Conservation (phyloP, 768 basidiomycete species). For the Boletus pseudopeckii region DNA sequence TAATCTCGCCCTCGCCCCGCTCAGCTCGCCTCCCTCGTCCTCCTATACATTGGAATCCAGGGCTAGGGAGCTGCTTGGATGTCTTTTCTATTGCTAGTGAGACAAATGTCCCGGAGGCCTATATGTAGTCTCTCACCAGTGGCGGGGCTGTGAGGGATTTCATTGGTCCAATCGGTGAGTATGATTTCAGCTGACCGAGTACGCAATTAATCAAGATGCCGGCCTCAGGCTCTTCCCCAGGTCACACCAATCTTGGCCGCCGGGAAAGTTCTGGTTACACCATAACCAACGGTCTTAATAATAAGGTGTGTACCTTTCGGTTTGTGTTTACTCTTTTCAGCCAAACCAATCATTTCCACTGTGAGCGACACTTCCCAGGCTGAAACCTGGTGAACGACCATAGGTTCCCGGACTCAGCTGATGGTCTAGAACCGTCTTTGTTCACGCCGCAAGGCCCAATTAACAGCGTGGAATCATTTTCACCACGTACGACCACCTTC, state of each 20-base stretch:
- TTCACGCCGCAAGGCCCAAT: neutral
- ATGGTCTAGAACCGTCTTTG: conserved; percentile 8
- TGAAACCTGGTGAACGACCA: conserved; percentile 9
- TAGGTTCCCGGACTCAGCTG: conserved; percentile 1
- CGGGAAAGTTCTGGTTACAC: neutral
- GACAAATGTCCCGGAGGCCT: neutral
- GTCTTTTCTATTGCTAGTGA: too few relatives aligned
- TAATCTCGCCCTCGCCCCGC: too few relatives aligned
- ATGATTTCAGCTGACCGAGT: neutral
- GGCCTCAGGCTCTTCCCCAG: neutral
- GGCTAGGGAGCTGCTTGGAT: neutral
- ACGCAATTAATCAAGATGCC: neutral
- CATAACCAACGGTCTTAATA: neutral
- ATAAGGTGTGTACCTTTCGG: neutral
- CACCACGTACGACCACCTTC: neutral
- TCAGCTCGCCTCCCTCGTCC: too few relatives aligned
- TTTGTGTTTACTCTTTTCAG: neutral
- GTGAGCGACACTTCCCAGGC: conserved; percentile 13
- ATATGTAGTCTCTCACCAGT: too few relatives aligned
- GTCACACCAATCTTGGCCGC: neutral
- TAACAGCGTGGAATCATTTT: neutral
- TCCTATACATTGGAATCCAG: neutral
- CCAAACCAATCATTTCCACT: neutral
- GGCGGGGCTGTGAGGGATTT: neutral
- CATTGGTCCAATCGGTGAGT: neutral